These are phyloP conservation scores for Citrus unshiu DNA, from an alignment of 345 rosid species.

Conservation along the genomic window DNA sequence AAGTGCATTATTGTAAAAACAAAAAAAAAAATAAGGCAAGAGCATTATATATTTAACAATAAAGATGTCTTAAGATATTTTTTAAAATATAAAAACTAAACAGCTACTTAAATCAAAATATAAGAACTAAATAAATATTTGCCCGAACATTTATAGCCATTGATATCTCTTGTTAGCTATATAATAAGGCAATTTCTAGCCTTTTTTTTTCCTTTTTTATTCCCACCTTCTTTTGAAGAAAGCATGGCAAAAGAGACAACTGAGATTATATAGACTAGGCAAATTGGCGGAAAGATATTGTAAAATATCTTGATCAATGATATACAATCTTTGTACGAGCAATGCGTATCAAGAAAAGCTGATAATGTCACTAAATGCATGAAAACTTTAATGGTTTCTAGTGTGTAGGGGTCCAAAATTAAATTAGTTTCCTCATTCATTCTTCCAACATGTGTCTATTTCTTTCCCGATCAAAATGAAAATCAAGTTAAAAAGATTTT, in stretches of 20 bases:
- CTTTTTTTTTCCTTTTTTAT: too few species aligned
- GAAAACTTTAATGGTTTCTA: neutral
- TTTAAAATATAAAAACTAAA: too few species aligned
- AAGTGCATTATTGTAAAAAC: too few species aligned
- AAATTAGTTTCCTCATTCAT: neutral
- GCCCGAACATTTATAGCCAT: rapidly evolving
- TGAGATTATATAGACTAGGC: neutral
- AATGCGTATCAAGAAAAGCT: neutral
- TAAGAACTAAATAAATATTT: too few species aligned
- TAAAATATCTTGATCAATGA: neutral
- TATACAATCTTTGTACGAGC: neutral
- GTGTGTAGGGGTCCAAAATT: neutral
- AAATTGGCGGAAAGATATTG: neutral
- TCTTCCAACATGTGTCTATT: too few species aligned
- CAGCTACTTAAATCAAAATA: too few species aligned
- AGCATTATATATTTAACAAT: too few species aligned
- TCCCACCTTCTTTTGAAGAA: neutral
- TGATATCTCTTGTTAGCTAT: too few species aligned
- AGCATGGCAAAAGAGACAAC: neutral
- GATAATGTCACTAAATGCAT: neutral
- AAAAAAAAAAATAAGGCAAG: too few species aligned
- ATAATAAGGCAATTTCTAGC: too few species aligned
- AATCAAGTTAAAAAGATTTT: neutral
- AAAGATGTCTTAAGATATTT: too few species aligned
- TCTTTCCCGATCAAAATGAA: neutral